Conservation (phyloP, 306 rosid genomes). For the Chamaecrista fasciculata region DNA sequence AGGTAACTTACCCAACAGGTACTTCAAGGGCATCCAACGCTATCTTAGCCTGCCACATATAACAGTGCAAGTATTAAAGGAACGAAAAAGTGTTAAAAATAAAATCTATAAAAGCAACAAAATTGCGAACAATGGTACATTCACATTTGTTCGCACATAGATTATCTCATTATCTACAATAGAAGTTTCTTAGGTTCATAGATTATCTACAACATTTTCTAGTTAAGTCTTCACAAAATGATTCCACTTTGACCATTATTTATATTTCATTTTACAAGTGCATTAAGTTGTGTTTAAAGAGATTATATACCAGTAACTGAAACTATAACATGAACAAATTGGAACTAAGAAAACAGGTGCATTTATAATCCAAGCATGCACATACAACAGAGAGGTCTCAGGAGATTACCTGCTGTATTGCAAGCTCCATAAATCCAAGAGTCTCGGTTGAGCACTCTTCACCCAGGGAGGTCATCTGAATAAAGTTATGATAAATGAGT, state of each 20-base stretch:
- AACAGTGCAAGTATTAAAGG: conserved; percentile 14
- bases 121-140: neutral
- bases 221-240: neutral
- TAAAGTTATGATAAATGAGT: neutral
- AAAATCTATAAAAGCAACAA: neutral
- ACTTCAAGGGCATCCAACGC: conserved; percentile 81
- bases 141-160: no score
- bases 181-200: neutral
- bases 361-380: neutral
- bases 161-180: no score
- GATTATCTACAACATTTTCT: neutral
- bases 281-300: neutral
- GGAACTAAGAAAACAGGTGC: neutral
- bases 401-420: conserved; percentile 59
- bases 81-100: neutral
- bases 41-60: conserved; percentile 51
- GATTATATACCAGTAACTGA: neutral
- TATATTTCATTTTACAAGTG: neutral
- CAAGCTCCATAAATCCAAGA: conserved; percentile 65
- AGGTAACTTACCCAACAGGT: conserved; percentile 73
- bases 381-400: neutral
- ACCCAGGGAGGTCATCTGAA: conserved; percentile 38
- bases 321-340: neutral
- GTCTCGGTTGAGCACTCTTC: conserved; percentile 32
- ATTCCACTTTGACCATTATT: neutral